Evolutionary conservation across 768 basidiomycete genomes (phyloP), one percentile per base, ranked within the genome.

Genomic region (Lactarius trivialis): DNA sequence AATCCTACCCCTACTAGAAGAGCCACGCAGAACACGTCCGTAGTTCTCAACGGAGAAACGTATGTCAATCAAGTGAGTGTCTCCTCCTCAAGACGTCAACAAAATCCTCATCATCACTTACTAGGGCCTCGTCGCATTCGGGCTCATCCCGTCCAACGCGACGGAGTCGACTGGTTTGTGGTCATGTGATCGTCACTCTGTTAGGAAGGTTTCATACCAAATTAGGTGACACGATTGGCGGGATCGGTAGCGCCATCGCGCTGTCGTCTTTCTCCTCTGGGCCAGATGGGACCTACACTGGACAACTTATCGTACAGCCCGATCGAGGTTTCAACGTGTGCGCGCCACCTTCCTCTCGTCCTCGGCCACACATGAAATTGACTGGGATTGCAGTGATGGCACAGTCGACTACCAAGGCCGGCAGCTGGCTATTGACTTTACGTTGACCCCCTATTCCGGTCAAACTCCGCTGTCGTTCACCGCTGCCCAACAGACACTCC

Each of bases 391-490:
- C 55, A 84, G 83, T 4, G 77, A 79, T 26, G 74, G 70, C 0
- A 83, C 85, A 0, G 74, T 85, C 48, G 79, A 88, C 71, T 87
- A 83, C 65, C 83, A 84, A 68, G 77, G 77, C 3, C 80, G 87
- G n/a, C 81, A 79, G n/a, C 85, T 86, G 59, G 75, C 79, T 51
- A 74, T 88, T 62, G 75, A 80, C 55, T 86, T 89, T 70, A 73
- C 77, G 1, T 71, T 88, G 21, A 76, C 73, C 87, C n/a, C 86
- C 0, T 86, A 86, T 70, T 81, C 78, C 49, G 77, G 71, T 36
- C 61, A 75, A 0, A 68, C 72, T 2, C 73, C 78, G 7, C 77
- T 87, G 9, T 71, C 72, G 26, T 86, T 84, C 70, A 60, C 73
- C 11, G 73, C 71, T 28, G 85, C 82, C 0, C 77, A 80, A 66